Evolutionary conservation across 2,329 filamentous ascomycete genomes (phyloP).

Genomic region (Conoideocrella luteorostrata): DNA sequence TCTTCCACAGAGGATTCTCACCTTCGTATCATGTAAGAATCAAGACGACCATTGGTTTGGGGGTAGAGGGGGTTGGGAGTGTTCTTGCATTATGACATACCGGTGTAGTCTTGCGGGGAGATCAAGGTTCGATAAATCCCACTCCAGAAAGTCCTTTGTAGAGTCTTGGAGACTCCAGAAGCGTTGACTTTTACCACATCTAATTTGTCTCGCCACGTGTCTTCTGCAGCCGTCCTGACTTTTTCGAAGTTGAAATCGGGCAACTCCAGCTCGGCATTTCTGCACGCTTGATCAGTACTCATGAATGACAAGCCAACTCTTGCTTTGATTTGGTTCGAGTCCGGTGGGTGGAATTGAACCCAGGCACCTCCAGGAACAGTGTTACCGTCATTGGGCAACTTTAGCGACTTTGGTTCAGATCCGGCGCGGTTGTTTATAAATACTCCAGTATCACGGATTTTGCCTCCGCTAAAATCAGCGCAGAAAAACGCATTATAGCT

Average conservation of each 20-base stretch:
- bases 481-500: constrained; percentile 54
- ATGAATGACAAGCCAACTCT: constrained; percentile 70
- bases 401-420: constrained; percentile 33
- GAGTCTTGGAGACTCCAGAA: constrained; percentile 43
- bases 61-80: too few species aligned
- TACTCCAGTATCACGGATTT: constrained; percentile 49
- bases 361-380: constrained; percentile 48
- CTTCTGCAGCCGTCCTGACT: constrained; percentile 47
- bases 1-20: constrained; percentile 66
- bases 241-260: constrained; percentile 58
- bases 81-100: too few species aligned
- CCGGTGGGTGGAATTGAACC: constrained; percentile 47
- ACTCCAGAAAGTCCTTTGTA: constrained; percentile 65
- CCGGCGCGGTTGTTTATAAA: constrained; percentile 49
- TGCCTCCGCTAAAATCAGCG: constrained; percentile 48
- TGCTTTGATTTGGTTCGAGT: constrained; percentile 45
- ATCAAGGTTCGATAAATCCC: constrained; percentile 63
- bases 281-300: constrained; percentile 59
- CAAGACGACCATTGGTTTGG: not conserved
- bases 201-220: constrained; percentile 59
- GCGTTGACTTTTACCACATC: constrained; percentile 50
- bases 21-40: constrained; percentile 32
- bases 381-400: constrained; percentile 22
- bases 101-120: constrained; percentile 67
- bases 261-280: constrained; percentile 63